Evolutionary conservation across 495 filamentous ascomycete species (phyloP).

Genomic region (Penicillium atrosanguineum): DNA sequence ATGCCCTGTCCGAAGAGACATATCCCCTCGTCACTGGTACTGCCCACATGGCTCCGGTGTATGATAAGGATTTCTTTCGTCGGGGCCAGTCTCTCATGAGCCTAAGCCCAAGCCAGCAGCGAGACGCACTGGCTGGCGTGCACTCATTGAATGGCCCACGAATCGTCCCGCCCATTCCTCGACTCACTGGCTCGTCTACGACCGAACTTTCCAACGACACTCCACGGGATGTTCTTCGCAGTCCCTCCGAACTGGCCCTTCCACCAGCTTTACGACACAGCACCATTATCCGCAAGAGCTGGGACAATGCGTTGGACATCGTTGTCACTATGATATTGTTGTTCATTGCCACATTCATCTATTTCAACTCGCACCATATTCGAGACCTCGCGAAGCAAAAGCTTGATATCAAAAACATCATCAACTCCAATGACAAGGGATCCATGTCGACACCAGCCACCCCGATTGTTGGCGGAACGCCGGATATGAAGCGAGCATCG

Average conservation of each 20-base stretch:
- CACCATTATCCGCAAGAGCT: constrained; percentile 53
- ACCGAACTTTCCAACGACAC: constrained; percentile 39
- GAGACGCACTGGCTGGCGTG: constrained; percentile 52
- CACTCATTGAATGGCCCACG: constrained; percentile 47
- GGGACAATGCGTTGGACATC: constrained; percentile 52
- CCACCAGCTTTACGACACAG: constrained; percentile 47
- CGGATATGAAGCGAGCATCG: constrained; percentile 27
- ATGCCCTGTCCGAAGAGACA: constrained; percentile 82
- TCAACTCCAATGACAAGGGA: constrained; percentile 44
- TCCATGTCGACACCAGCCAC: constrained; percentile 45
- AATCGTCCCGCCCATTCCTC: constrained; percentile 34
- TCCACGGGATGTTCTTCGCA: constrained; percentile 37
- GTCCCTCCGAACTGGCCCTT: constrained; percentile 42
- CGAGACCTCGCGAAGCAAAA: constrained; percentile 49
- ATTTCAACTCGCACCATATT: constrained; percentile 49
- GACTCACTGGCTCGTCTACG: constrained; percentile 32
- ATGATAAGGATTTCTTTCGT: constrained; percentile 56
- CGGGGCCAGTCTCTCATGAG: constrained; percentile 41
- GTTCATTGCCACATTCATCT: constrained; percentile 47
- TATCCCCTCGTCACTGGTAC: constrained; percentile 80
- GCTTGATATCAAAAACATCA: constrained; percentile 52
- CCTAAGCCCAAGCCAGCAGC: constrained; percentile 41
- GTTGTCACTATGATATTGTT: constrained; percentile 45
- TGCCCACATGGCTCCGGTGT: constrained; percentile 61
- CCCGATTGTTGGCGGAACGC: constrained; percentile 29